Evolutionary conservation across 441 rosid genomes (phyloP), one percentile per base, ranked within the genome.

Genomic region (Erysimum cheiri): DNA sequence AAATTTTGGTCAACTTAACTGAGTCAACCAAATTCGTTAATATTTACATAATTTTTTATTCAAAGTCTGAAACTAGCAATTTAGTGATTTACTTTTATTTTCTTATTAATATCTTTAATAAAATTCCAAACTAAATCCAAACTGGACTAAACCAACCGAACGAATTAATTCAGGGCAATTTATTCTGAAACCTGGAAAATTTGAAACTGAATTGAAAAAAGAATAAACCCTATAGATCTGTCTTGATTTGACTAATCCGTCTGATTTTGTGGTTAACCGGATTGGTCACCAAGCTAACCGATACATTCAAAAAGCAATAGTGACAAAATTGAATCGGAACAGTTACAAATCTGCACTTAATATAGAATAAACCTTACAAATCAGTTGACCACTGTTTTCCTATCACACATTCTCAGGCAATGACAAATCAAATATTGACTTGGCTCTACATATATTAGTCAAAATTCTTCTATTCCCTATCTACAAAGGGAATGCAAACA

Each of bases 221-320:
- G 22, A 19, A 19, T 19, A 19, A 19, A 19, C 22, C 36, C 13
- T 40, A 40, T 15, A 40, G 15, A 5, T 41, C 17, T 41, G 17
- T 13, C 36, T 53, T 29, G 12, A 40, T 29, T 29, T 17, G 19
- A 11, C 35, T 57, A 33, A 13, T 12, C 55, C 15, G 8, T n/a
- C 39, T 46, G 39, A 35, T 35, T 59, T 10, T 37, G 17, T 50
- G 19, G 6, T 1, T 39, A 39, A 59, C 33, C 33, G 47, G 63
- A 37, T 14, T 58, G 40, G 58, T 58, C 5, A 69, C 39, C 29
- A 48, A 15, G 40, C 44, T 46, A 68, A 57, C 29, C 64, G 46
- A 44, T 56, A n/a, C n/a, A 31, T 32, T 12, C 31, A 6, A 12
- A 50, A 26, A 10, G n/a, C 10, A 48, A 11, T 12, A 47, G 11